Percentiles rank a stretch among this genome's conserved stretches.
These are phyloP conservation scores for Fusarium pseudonygamai DNA, from an alignment of 2,329 filamentous ascomycete genomes.

Conservation along the genomic window DNA sequence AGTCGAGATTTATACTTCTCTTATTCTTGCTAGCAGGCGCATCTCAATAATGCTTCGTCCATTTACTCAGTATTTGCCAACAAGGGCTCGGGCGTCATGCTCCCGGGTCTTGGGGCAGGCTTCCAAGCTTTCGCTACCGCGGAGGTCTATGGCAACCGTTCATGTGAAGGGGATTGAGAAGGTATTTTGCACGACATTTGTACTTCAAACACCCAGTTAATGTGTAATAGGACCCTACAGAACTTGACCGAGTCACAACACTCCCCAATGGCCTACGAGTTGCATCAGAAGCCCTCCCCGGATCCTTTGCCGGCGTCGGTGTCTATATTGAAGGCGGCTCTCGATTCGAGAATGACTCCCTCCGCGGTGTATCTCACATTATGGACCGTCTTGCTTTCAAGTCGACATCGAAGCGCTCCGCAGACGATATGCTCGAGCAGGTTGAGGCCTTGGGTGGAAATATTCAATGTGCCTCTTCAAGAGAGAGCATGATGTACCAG, in stretches of 20 bases:
- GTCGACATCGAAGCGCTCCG: slow-evolving; percentile 74
- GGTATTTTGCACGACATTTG: slow-evolving; percentile 27
- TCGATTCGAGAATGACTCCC: slow-evolving; percentile 85
- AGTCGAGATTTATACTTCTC: not conserved
- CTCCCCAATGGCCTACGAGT: slow-evolving; percentile 93
- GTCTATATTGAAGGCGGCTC: slow-evolving; percentile 97
- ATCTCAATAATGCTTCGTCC: slow-evolving; percentile 48
- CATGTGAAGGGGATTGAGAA: slow-evolving; percentile 50
- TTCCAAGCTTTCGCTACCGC: slow-evolving; percentile 34
- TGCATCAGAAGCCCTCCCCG: slow-evolving; percentile 92
- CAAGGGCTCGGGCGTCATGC: slow-evolving; percentile 39
- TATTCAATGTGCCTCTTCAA: slow-evolving; percentile 94
- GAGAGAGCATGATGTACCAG: slow-evolving; percentile 99
- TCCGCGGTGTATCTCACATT: slow-evolving; percentile 94
- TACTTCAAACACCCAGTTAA: not conserved
- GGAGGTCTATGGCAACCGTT: slow-evolving; percentile 47
- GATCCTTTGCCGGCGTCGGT: slow-evolving; percentile 93
- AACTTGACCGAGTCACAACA: slow-evolving; percentile 87
- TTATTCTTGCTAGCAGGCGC: slow-evolving; percentile 14
- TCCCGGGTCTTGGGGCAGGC: slow-evolving; percentile 39
- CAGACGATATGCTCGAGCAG: slow-evolving; percentile 87
- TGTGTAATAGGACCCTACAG: slow-evolving; percentile 73
- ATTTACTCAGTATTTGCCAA: slow-evolving; percentile 47
- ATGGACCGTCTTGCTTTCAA: slow-evolving; percentile 97
- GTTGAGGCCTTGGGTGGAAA: slow-evolving; percentile 92